A percentile compares a stretch with the other conserved stretches of the same genome.
phyloP scores from a whole-genome alignment of 495 filamentous ascomycete species.

The Penicilliopsis zonata region DNA sequence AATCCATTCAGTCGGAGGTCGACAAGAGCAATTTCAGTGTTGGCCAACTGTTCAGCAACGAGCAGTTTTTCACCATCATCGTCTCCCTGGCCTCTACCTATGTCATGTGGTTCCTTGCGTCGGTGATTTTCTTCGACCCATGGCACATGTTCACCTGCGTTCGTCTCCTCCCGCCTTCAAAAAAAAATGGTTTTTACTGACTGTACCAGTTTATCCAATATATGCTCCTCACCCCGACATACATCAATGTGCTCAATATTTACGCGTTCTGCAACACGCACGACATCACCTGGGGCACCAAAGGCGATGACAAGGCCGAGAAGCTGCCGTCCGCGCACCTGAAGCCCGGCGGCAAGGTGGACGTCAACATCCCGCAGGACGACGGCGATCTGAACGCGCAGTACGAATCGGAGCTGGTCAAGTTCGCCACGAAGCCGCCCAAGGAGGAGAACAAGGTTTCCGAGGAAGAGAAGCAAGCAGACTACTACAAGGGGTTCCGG shows the following conservation, averaged over 20 bases:
- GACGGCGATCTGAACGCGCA: slow-evolving; percentile 80
- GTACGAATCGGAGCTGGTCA: slow-evolving; percentile 74
- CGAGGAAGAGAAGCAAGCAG: slow-evolving; percentile 75
- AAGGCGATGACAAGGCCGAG: slow-evolving; percentile 82
- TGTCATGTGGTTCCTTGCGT: slow-evolving; percentile 83
- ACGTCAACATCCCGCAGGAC: slow-evolving; percentile 85
- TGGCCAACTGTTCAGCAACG: slow-evolving; percentile 66
- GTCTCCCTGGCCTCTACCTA: slow-evolving; percentile 88
- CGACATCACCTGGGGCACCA: slow-evolving; percentile 95
- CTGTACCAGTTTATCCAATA: slow-evolving; percentile 72
- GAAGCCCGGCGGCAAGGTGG: slow-evolving; percentile 85
- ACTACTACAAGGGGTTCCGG: slow-evolving; percentile 96
- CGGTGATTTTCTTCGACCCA: slow-evolving; percentile 92
- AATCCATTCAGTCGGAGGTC: slow-evolving; percentile 62
- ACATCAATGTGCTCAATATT: slow-evolving; percentile 94
- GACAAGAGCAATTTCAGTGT: slow-evolving; percentile 44
- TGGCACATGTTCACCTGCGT: slow-evolving; percentile 96
- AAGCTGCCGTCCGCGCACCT: slow-evolving; percentile 70
- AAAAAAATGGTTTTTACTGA: not conserved
- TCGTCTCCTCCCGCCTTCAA: slow-evolving; percentile 10
- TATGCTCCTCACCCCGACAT: slow-evolving; percentile 85
- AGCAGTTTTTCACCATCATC: slow-evolving; percentile 86
- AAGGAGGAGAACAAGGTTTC: slow-evolving; percentile 50
- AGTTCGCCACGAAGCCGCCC: slow-evolving; percentile 59
- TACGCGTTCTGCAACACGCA: slow-evolving; percentile 98